Evolutionary conservation across 805 yeast genomes (phyloP), one percentile per base, ranked within the genome.

Genomic region (Starmera dryadoides): DNA sequence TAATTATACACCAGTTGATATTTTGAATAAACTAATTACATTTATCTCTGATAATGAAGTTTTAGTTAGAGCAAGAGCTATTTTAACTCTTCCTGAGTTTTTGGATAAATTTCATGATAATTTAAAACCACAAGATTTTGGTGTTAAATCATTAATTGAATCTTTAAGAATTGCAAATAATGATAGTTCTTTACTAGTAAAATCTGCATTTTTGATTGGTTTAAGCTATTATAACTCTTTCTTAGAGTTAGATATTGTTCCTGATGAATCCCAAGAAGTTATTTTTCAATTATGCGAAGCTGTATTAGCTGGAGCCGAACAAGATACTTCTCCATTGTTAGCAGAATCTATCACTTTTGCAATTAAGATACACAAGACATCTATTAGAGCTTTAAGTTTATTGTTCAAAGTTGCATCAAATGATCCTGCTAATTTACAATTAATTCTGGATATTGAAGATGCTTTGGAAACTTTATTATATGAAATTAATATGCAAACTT

Each of bases 271-370:
- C 22, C 47, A 48, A 23, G 28, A 42, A 6, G 45, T 45, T 3
- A 45, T 66, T 10, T 52, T 74, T 29, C 34, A 46, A 1, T 45
- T 75, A 0, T 68, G 79, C 10, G 51, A 56, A 3, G 56, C 69
- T 2, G 57, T 91, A 9, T 53, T 72, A 3, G 73, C 69, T 2
- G 81, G 76, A 1, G 74, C 93, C 0, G 84, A 79, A 34, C 96
- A 86, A 34, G 98, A 89, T 50, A 74, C 95, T 0, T 77, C 84
- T 28, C 75, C 88, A 1, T 68, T 83, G 35, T 59, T 89, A 32
- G 69, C 85, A 11, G 96, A 88, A 54, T 73, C 83, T 0, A 58
- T 85, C n/a, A 68, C 79, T 1, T 67, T 71, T 3, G 73, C 79
- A 1, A 71, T 84, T 30, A 66, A 68, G 35, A 66, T 81, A 8